phyloP scores from a whole-genome alignment of 1,284 basidiomycete genomes.

The Ceratobasidium sp. region DNA sequence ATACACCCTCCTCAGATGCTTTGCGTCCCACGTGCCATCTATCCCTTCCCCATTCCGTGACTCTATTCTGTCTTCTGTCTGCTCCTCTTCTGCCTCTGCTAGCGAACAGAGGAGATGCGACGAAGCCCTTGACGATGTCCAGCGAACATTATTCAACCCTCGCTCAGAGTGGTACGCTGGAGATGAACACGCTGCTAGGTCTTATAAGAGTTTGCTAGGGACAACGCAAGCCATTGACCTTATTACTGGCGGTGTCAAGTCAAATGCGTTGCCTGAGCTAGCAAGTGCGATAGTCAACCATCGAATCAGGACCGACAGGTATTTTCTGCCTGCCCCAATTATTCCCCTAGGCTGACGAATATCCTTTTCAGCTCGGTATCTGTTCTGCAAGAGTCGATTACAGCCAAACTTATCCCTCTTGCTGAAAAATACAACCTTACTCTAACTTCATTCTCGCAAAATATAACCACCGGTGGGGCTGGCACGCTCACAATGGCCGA shows the following conservation, averaged over 20 bases:
- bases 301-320: conserved; percentile 66
- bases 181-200: neutral
- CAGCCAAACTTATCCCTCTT: conserved; percentile 57
- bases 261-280: conserved; percentile 69
- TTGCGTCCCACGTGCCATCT: conserved; percentile 61
- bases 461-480: conserved; percentile 22
- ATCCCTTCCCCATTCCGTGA: conserved; percentile 58
- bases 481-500: conserved; percentile 57
- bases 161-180: conserved; percentile 49
- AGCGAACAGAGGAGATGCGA: conserved; percentile 52
- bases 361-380: conserved; percentile 56
- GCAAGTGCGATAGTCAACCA: conserved; percentile 68
- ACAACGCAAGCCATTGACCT: conserved; percentile 79
- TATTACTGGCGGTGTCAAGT: conserved; percentile 73
- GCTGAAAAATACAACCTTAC: conserved; percentile 64
- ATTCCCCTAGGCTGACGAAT: neutral
- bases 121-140: conserved; percentile 58
- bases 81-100: neutral
- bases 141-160: conserved; percentile 56
- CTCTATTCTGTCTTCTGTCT: conserved; percentile 36
- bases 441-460: conserved; percentile 62
- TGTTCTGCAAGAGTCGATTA: conserved; percentile 59
- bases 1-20: conserved; percentile 57
- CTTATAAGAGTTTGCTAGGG: conserved; percentile 60
- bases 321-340: conserved; percentile 3